phyloP scores from a whole-genome alignment of 2,329 filamentous ascomycete species.

The Aspergillus piperis region DNA sequence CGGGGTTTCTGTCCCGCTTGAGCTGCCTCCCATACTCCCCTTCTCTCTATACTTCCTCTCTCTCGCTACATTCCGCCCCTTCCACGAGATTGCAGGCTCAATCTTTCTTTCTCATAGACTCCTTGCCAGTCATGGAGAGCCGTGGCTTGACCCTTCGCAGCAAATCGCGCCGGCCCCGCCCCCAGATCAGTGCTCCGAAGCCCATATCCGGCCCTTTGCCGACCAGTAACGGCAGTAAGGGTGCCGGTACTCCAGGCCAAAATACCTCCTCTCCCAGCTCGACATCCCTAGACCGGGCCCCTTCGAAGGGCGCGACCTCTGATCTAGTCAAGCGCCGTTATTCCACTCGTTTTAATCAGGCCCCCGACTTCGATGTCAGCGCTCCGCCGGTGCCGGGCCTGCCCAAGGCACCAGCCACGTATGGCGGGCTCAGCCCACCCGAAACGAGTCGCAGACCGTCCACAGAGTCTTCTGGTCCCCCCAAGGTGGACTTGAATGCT shows the following conservation, averaged over 20 bases:
- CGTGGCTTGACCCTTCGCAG: slow-evolving; percentile 65
- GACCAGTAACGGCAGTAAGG: slow-evolving; percentile 31
- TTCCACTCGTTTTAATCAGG: slow-evolving; percentile 84
- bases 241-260: slow-evolving; percentile 35
- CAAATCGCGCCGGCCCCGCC: slow-evolving; percentile 55
- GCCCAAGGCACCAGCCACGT: slow-evolving; percentile 61
- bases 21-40: slow-evolving; percentile 9
- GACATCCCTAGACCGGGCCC: slow-evolving; percentile 43
- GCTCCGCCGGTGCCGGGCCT: slow-evolving; percentile 71
- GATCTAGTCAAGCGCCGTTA: slow-evolving; percentile 94
- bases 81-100: slow-evolving; percentile 2
- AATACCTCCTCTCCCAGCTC: slow-evolving; percentile 31
- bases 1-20: slow-evolving; percentile 36
- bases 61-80: not conserved
- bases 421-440: slow-evolving; percentile 50
- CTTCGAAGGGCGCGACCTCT: slow-evolving; percentile 57
- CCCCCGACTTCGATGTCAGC: slow-evolving; percentile 67
- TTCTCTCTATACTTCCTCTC: not conserved
- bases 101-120: slow-evolving; percentile 12
- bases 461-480: slow-evolving; percentile 58
- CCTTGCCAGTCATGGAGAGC: slow-evolving; percentile 48
- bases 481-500: slow-evolving; percentile 73
- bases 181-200: slow-evolving; percentile 62
- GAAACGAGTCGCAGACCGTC: slow-evolving; percentile 51
- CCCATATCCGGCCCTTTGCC: slow-evolving; percentile 52